These are phyloP conservation scores for Exophiala sp. DNA, from an alignment of 2,329 filamentous ascomycete genomes.

Conservation along the genomic window DNA sequence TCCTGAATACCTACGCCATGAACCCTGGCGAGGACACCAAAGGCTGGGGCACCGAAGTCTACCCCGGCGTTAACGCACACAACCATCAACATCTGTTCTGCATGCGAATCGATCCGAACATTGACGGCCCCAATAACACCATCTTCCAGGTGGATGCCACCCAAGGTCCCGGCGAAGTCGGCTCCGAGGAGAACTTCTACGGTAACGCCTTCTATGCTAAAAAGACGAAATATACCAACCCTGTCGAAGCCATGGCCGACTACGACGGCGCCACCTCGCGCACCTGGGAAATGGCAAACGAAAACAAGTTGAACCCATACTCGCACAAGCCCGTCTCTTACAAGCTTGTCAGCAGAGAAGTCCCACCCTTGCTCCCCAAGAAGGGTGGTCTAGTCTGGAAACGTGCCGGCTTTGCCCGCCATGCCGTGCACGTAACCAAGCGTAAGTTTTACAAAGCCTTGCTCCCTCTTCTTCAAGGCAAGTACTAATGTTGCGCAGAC, in stretches of 20 bases:
- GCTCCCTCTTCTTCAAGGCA: constrained; percentile 23
- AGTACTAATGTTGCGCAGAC: constrained; percentile 50
- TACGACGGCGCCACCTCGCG: constrained; percentile 76
- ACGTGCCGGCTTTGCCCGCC: constrained; percentile 79
- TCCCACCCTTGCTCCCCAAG: constrained; percentile 74
- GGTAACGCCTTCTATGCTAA: constrained; percentile 87
- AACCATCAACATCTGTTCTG: constrained; percentile 97
- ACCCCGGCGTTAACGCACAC: constrained; percentile 86
- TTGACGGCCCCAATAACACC: constrained; percentile 81
- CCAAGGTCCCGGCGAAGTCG: constrained; percentile 67
- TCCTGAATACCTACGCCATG: constrained; percentile 87
- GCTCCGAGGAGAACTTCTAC: constrained; percentile 77
- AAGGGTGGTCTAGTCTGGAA: constrained; percentile 82
- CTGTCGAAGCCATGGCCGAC: constrained; percentile 66
- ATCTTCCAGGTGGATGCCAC: constrained; percentile 79
- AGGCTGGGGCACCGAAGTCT: constrained; percentile 89
- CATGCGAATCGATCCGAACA: constrained; percentile 78
- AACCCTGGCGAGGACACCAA: constrained; percentile 74
- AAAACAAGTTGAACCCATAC: constrained; percentile 77
- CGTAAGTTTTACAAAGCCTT: constrained; percentile 56
- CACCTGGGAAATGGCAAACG: constrained; percentile 89
- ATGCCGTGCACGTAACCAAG: constrained; percentile 83
- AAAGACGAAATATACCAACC: constrained; percentile 73
- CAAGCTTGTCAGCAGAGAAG: constrained; percentile 84
- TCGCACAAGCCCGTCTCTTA: constrained; percentile 81